Conservation (phyloP, 192 early-diverging fungal species). For the Globomyces pollinis-pini region DNA sequence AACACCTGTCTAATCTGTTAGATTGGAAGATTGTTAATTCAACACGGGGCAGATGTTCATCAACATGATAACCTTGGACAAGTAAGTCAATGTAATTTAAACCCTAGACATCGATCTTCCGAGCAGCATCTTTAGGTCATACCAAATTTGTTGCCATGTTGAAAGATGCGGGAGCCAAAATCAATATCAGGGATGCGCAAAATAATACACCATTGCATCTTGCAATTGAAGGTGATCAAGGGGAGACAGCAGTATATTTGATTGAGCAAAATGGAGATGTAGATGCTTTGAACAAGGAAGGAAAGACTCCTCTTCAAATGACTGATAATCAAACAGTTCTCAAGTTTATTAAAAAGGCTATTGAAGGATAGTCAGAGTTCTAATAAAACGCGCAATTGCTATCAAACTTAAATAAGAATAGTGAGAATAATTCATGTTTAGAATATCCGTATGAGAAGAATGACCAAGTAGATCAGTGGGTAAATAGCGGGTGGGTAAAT, state of each 20-base stretch:
- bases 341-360: background rate
- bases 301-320: constrained; percentile 23
- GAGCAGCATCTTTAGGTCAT: constrained; percentile 23
- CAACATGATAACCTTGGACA: constrained; percentile 15
- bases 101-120: constrained; percentile 32
- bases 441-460: too few relatives aligned
- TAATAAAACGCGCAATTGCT: too few relatives aligned
- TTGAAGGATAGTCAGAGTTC: background rate
- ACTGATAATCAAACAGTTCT: background rate
- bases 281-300: constrained; percentile 24
- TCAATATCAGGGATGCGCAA: constrained; percentile 15
- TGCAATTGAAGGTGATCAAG: constrained; percentile 16
- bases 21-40: constrained; percentile 14
- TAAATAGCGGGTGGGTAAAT: too few relatives aligned
- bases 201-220: constrained; percentile 20
- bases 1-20: background rate
- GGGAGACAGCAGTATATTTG: constrained; percentile 11
- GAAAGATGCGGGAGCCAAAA: constrained; percentile 9
- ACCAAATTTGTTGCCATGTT: constrained; percentile 15
- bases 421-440: too few relatives aligned
- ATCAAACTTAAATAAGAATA: too few relatives aligned
- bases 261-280: constrained; percentile 22
- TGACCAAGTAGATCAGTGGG: too few relatives aligned
- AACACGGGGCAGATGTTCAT: constrained; percentile 19
- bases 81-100: too few relatives aligned